Percentiles rank a stretch among this genome's conserved stretches.
Evolutionary conservation across 306 rosid genomes (phyloP).

Genomic region (Sesbania bispinosa): DNA sequence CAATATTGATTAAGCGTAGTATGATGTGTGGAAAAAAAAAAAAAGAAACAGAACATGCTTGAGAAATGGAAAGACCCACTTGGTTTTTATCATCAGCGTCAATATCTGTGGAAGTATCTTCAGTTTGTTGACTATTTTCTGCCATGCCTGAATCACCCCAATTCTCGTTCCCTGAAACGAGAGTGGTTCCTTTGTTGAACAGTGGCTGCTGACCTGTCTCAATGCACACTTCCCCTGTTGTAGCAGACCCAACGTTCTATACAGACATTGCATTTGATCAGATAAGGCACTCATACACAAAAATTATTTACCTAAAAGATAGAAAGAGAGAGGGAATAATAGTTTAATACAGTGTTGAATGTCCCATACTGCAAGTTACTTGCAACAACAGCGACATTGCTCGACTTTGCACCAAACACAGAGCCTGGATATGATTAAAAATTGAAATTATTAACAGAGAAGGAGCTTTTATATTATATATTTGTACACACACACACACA

Average conservation of each 20-base stretch:
- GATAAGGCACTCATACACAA: neutral
- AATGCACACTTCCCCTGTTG: conserved; percentile 39
- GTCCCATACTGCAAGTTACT: conserved; percentile 51
- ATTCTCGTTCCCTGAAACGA: conserved; percentile 52
- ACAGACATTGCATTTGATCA: conserved; percentile 6
- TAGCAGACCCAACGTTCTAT: conserved; percentile 39
- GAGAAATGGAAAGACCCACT: conserved; percentile 30
- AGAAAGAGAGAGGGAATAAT: neutral
- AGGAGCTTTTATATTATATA: neutral
- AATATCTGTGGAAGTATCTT: conserved; percentile 78
- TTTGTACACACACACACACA: neutral
- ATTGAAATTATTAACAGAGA: neutral
- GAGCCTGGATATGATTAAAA: conserved; percentile 43
- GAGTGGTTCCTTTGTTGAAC: conserved; percentile 34
- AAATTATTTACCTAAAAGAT: neutral
- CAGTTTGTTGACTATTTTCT: conserved; percentile 79
- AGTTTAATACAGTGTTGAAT: conserved; percentile 48
- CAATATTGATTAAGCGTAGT: neutral
- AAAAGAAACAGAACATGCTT: neutral
- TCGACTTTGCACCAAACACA: conserved; percentile 57
- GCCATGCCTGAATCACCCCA: conserved; percentile 63
- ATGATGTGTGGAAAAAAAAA: neutral
- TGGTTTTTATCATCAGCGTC: conserved; percentile 67
- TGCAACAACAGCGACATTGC: conserved; percentile 44
- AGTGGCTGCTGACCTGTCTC: conserved; percentile 44